Evolutionary conservation across 768 basidiomycete genomes (phyloP), one percentile per base, ranked within the genome.

Genomic region (Baorangia bicolor): DNA sequence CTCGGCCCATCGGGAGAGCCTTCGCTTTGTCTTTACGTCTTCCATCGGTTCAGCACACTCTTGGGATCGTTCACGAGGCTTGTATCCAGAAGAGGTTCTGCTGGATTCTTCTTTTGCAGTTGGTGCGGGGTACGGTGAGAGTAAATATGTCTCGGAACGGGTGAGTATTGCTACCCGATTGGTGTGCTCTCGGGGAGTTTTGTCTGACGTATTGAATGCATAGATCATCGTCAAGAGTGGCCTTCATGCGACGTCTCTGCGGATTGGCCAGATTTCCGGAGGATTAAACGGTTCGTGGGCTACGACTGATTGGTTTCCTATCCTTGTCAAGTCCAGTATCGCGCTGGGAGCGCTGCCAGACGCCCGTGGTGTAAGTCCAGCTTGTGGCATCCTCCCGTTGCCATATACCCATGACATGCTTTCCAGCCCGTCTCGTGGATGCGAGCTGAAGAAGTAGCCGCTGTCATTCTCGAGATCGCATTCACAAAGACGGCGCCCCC

Each of bases 71-170:
- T 57, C 52, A 0, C 56, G 47, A 52, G 72, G 74, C 1, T 55
- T 58, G 0, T 72, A 72, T 28, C 76, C 78, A 1, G 77, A 78
- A 43, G 73, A 74, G n/a, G 56, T 73, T 16, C 52, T 71, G 39
- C 46, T 59, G 0, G 71, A 70, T 49, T 40, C 67, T 2, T 63
- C 53, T 21, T 59, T 58, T 51, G 66, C 70, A 10, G 62, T 71
- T 21, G 74, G 71, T 21, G 47, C 57, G 20, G 74, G 76, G 1
- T 76, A 76, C 40, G 72, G 74, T 0, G 74, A 73, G 41, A 56
- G 63, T 5, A 77, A 77, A 62, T 76, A 75, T 55, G 69, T 74
- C 2, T 39, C 69, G 1, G 77, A 77, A 60, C 55, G 71, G 49
- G 69, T 73, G 43, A 14, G 72, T 48, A 27, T 7, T 23, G 9